Evolutionary conservation across 805 yeast genomes (phyloP).

Genomic region (Metschnikowia kunwiensis): DNA sequence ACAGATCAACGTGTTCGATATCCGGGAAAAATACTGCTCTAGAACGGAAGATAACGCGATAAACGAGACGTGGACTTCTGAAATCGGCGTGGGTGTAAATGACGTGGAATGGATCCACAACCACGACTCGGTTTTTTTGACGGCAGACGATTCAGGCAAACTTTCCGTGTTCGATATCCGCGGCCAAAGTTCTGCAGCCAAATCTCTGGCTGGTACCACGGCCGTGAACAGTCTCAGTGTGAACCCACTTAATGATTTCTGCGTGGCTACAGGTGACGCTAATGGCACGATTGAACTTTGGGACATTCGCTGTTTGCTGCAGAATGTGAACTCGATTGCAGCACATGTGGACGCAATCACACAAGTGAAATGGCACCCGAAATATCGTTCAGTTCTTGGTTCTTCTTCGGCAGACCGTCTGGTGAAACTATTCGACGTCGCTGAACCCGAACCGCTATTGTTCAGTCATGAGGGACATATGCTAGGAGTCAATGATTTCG

Average conservation of each 20-base stretch:
- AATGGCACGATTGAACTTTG: slow-evolving; percentile 54
- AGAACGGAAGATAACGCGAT: slow-evolving; percentile 3
- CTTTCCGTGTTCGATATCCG: slow-evolving; percentile 26
- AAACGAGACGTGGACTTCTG: slow-evolving; percentile 7
- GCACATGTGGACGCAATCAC: slow-evolving; percentile 58
- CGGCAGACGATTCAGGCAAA: slow-evolving; percentile 63
- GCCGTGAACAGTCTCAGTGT: slow-evolving; percentile 60
- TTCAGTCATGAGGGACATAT: slow-evolving; percentile 86
- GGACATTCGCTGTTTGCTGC: slow-evolving; percentile 54
- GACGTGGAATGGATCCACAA: slow-evolving; percentile 66
- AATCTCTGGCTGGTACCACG: slow-evolving; percentile 10
- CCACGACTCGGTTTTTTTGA: slow-evolving; percentile 59
- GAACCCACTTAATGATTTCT: slow-evolving; percentile 52
- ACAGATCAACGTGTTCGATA: slow-evolving; percentile 62
- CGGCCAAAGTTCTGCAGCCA: background rate
- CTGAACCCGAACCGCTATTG: slow-evolving; percentile 29
- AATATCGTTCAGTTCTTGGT: slow-evolving; percentile 51
- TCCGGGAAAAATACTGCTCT: slow-evolving; percentile 29
- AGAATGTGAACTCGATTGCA: slow-evolving; percentile 15
- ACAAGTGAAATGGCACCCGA: slow-evolving; percentile 71
- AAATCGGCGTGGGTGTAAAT: slow-evolving; percentile 49
- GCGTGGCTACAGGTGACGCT: slow-evolving; percentile 67
- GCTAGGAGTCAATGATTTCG: slow-evolving; percentile 78
- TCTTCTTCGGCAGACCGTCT: slow-evolving; percentile 61
- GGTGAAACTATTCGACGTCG: slow-evolving; percentile 61